Conservation (phyloP, 345 rosid species). For the Angophora floribunda region DNA sequence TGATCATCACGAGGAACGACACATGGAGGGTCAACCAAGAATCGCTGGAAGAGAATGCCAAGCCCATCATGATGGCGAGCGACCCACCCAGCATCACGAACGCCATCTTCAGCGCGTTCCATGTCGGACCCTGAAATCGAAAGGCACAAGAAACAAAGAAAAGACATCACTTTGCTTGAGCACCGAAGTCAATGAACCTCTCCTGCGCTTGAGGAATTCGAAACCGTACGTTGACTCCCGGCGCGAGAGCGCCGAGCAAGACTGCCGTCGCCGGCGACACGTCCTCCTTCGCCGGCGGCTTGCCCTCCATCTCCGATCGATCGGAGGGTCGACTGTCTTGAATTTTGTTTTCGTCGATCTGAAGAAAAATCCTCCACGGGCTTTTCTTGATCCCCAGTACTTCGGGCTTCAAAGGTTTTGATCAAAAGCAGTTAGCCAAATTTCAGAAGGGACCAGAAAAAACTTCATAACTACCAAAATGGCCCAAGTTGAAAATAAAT, state of each 20-base stretch:
- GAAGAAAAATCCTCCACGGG: neutral
- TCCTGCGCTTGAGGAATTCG: neutral
- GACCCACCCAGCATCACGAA: constrained; percentile 61
- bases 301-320: neutral
- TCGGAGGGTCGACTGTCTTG: neutral
- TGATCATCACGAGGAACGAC: constrained; percentile 57
- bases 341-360: neutral
- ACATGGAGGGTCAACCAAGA: constrained; percentile 61
- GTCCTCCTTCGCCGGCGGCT: constrained; percentile 1
- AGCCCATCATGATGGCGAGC: constrained; percentile 65
- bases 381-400: neutral
- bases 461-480: neutral
- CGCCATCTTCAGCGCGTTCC: constrained; percentile 69
- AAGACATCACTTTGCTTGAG: neutral
- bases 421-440: neutral
- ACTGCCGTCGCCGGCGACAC: constrained; percentile 66
- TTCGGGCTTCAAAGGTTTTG: neutral
- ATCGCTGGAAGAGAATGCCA: constrained; percentile 78
- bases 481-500: neutral
- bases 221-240: constrained; percentile 72
- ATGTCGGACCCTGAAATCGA: constrained; percentile 62
- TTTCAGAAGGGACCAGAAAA: neutral
- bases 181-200: neutral
- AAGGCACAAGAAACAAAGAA: neutral
- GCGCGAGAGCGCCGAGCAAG: constrained; percentile 74